phyloP scores from a whole-genome alignment of 176 grass and related monocot species.

The Musa schizocarpa region DNA sequence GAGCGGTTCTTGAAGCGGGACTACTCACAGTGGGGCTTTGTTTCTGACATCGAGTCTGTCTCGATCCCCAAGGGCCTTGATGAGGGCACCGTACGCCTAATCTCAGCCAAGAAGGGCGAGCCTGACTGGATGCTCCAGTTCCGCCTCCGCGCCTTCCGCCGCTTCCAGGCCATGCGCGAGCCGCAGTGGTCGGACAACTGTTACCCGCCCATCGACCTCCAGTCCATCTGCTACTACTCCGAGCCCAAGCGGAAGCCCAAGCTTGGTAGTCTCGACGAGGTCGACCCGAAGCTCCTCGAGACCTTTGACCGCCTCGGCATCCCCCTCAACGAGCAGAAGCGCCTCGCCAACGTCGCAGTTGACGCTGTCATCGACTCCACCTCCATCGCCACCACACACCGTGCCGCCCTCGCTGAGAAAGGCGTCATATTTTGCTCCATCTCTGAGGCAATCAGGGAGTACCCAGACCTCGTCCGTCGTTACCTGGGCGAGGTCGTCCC shows the following conservation, averaged over 20 bases:
- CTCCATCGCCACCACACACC: slow-evolving; percentile 87
- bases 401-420: slow-evolving; percentile 59
- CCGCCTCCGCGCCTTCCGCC: slow-evolving; percentile 65
- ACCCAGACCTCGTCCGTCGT: slow-evolving; percentile 63
- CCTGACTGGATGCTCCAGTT: slow-evolving; percentile 91
- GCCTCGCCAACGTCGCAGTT: slow-evolving; percentile 84
- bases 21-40: slow-evolving; percentile 80
- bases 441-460: slow-evolving; percentile 86
- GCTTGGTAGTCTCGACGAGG: slow-evolving; percentile 82
- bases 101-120: slow-evolving; percentile 86
- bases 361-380: slow-evolving; percentile 92
- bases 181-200: slow-evolving; percentile 86
- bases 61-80: slow-evolving; percentile 86
- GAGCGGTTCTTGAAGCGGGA: slow-evolving; percentile 74
- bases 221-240: slow-evolving; percentile 88
- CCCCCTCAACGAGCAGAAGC: slow-evolving; percentile 87
- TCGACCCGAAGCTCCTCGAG: slow-evolving; percentile 57
- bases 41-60: slow-evolving; percentile 84
- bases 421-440: slow-evolving; percentile 98
- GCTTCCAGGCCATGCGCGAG: slow-evolving; percentile 63
- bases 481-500: slow-evolving; percentile 71
- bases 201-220: slow-evolving; percentile 65
- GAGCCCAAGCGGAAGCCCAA: slow-evolving; percentile 86
- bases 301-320: slow-evolving; percentile 90
- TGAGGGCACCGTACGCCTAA: slow-evolving; percentile 65